Conservation (phyloP, 2,329 filamentous ascomycete species). For the Trichophyton mentagrophytes region DNA sequence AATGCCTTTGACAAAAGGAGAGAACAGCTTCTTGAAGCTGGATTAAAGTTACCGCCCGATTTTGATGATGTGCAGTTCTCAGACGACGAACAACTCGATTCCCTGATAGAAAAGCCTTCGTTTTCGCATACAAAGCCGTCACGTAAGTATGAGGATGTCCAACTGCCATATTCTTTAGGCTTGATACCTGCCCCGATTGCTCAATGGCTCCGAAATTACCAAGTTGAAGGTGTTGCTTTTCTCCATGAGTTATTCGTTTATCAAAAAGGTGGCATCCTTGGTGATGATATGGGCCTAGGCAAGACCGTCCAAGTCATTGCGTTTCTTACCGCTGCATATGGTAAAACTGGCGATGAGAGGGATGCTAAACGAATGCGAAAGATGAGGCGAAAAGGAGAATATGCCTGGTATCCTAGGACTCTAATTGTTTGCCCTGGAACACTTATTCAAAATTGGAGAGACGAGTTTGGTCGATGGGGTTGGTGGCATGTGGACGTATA, state of each 20-base stretch:
- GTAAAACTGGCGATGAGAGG: slow-evolving; percentile 80
- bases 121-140: slow-evolving; percentile 53
- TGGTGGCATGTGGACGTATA: slow-evolving; percentile 86
- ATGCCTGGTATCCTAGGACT: slow-evolving; percentile 67
- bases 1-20: slow-evolving; percentile 53
- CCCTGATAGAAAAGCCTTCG: slow-evolving; percentile 55
- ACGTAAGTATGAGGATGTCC: slow-evolving; percentile 60
- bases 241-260: slow-evolving; percentile 81
- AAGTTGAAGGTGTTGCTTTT: slow-evolving; percentile 72
- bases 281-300: slow-evolving; percentile 94
- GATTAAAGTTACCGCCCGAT: slow-evolving; percentile 62
- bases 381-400: slow-evolving; percentile 48
- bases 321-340: slow-evolving; percentile 81
- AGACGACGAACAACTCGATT: slow-evolving; percentile 51
- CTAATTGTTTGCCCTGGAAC: slow-evolving; percentile 82
- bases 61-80: slow-evolving; percentile 66
- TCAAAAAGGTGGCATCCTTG: slow-evolving; percentile 78
- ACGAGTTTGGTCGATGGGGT: slow-evolving; percentile 78
- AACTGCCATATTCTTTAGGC: slow-evolving; percentile 61
- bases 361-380: slow-evolving; percentile 82
- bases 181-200: slow-evolving; percentile 79
- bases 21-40: slow-evolving; percentile 50
- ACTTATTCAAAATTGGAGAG: slow-evolving; percentile 81
- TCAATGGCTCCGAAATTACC: slow-evolving; percentile 84
- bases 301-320: slow-evolving; percentile 95